These are phyloP conservation scores for Populus hybrid DNA, from an alignment of 441 rosid species.

Conservation along the genomic window DNA sequence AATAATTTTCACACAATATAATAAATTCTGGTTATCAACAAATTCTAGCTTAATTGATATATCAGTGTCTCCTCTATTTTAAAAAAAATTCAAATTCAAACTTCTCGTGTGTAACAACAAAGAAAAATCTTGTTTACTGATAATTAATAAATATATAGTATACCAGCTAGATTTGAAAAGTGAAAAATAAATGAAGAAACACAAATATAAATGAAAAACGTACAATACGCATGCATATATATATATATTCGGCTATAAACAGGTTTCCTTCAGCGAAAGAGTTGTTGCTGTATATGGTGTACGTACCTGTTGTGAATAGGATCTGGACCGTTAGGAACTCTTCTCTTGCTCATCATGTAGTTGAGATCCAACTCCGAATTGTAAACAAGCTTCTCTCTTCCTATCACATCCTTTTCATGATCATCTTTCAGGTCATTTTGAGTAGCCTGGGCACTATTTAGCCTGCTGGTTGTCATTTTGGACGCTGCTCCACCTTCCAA, in stretches of 20 bases:
- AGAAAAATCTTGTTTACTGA: too few relatives aligned
- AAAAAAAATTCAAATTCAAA: too few relatives aligned
- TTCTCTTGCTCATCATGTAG: constrained; percentile 61
- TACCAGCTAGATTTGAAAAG: too few relatives aligned
- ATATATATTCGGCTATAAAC: too few relatives aligned
- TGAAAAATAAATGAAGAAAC: background rate
- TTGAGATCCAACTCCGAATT: constrained; percentile 43
- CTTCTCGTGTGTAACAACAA: too few relatives aligned
- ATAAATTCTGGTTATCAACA: too few relatives aligned
- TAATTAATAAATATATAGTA: too few relatives aligned
- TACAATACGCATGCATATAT: background rate
- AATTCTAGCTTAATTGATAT: too few relatives aligned
- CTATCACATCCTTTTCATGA: constrained; percentile 4
- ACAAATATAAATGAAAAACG: background rate
- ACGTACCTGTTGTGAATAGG: constrained; percentile 89
- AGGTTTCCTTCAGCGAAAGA: too few relatives aligned
- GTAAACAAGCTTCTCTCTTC: constrained; percentile 28
- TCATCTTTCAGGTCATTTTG: constrained; percentile 12
- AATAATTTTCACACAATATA: too few relatives aligned
- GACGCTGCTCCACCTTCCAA: constrained; percentile 23
- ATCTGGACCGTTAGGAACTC: constrained; percentile 89
- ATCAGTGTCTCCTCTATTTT: too few relatives aligned
- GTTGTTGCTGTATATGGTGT: background rate
- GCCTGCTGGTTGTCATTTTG: constrained; percentile 1
- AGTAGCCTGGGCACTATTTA: background rate